Base-by-base conservation (phyloP, 106 monocot species). In the Apostasia shenzhenica region DNA sequence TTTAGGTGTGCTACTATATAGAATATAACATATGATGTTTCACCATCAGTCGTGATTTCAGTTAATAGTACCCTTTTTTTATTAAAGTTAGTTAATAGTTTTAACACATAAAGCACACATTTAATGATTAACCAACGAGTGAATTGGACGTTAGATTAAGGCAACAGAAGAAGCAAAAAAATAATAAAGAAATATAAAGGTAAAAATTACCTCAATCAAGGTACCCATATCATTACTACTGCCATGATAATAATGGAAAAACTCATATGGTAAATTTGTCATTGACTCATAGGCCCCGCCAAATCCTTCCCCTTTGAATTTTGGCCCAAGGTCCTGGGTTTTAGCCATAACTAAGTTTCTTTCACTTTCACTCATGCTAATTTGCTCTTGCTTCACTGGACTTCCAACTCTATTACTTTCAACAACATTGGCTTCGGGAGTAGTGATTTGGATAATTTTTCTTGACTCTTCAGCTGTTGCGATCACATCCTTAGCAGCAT, bases 141-240 rank as follows among this genome's bases (percentile, higher is more conserved):
- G 8, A 7, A 37, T 40, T 40, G n/a, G 41, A 59, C 8, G 59
- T 7, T 8, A 59, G 39, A 1, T 7, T 39, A 59, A 48, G 8
- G 2, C 10, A 45, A 48, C 41, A 65, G 37, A 38, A 11, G 11
- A 57, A 9, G 41, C 53, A 67, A 6, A 67, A 37, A 58, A 45
- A 14, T 14, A 64, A 52, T 5, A 54, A 12, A 41, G 37, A 38
- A 26, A 2, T 46, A 65, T 45, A 38, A 52, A 26, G 13, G 6
- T 65, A 37, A 4, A 82, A 77, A 61, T 80, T 70, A 90, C 99
- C 90, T 99, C 90, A 71, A 99, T 83, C 66, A 99, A 66, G 14
- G 93, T 99, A 55, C 97, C 99, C 90, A 93, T 77, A 61, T 99
- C 93, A 83, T 93, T 79, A 70, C 67, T 99, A 63, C 99, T 93